Conservation (phyloP, 805 yeast species). For the Grigorovia transvaalensis region DNA sequence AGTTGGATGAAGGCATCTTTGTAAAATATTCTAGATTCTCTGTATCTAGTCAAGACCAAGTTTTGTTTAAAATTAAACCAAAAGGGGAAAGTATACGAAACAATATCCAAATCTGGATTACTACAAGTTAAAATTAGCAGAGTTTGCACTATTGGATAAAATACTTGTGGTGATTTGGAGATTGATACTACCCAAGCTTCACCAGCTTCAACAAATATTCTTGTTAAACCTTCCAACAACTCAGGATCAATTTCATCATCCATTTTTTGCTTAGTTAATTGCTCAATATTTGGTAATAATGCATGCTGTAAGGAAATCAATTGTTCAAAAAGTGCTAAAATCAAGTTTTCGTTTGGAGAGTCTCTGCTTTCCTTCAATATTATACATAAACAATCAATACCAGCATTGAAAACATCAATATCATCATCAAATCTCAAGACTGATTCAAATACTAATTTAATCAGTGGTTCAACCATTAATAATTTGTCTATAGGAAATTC, state of each 20-base stretch:
- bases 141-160: slow-evolving; percentile 63
- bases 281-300: slow-evolving; percentile 30
- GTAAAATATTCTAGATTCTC: slow-evolving; percentile 18
- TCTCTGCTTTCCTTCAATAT: slow-evolving; percentile 77
- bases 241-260: slow-evolving; percentile 47
- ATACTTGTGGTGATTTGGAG: slow-evolving; percentile 58
- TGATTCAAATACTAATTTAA: slow-evolving; percentile 58
- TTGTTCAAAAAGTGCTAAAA: slow-evolving; percentile 59
- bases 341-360: slow-evolving; percentile 48
- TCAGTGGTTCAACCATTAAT: slow-evolving; percentile 52
- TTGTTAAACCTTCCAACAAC: slow-evolving; percentile 55
- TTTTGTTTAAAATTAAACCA: slow-evolving; percentile 79
- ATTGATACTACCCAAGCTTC: slow-evolving; percentile 90
- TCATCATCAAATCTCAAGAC: slow-evolving; percentile 33
- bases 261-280: slow-evolving; percentile 11
- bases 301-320: slow-evolving; percentile 50
- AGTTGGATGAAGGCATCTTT: slow-evolving; percentile 17
- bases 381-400: slow-evolving; percentile 78
- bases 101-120: slow-evolving; percentile 79
- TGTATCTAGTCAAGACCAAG: slow-evolving; percentile 27
- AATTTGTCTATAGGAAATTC: slow-evolving; percentile 71
- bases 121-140: slow-evolving; percentile 60
- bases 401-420: slow-evolving; percentile 60
- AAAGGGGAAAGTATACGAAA: slow-evolving; percentile 82
- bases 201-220: slow-evolving; percentile 83